Conservation (phyloP, 192 early-diverging fungal species). For the Entomortierella chlamydospora region DNA sequence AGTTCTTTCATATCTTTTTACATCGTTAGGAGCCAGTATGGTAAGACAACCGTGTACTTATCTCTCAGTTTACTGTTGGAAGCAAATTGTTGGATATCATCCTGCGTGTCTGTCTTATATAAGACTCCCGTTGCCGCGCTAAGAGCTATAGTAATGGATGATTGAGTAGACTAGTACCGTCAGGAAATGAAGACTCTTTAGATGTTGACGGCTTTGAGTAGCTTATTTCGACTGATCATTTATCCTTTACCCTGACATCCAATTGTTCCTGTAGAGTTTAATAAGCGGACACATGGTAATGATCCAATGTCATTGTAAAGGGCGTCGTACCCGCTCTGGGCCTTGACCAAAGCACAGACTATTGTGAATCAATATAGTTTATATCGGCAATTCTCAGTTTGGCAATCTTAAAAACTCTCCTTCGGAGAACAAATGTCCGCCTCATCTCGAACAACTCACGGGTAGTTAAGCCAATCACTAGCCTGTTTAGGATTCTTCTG, state of each 20-base stretch:
- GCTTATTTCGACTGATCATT: too few relatives aligned
- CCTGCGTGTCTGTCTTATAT: conserved; percentile 58
- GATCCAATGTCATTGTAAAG: conserved; percentile 61
- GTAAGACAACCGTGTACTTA: conserved; percentile 70
- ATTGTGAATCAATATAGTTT: neutral
- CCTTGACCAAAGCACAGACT: conserved; percentile 21
- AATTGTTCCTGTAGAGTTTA: conserved; percentile 64
- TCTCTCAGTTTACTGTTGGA: conserved; percentile 30
- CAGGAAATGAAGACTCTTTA: neutral
- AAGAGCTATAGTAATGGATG: conserved; percentile 27
- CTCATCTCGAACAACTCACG: conserved; percentile 11
- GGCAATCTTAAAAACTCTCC: too few relatives aligned
- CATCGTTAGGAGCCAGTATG: conserved; percentile 70
- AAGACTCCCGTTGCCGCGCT: conserved; percentile 66
- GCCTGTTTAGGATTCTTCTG: conserved; percentile 12
- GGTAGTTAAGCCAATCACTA: conserved; percentile 29
- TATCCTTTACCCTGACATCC: conserved; percentile 75
- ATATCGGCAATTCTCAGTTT: neutral
- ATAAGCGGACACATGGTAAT: conserved; percentile 67
- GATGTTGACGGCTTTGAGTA: neutral
- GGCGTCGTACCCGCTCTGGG: conserved; percentile 33
- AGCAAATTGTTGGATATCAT: conserved; percentile 64
- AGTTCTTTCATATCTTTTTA: conserved; percentile 21
- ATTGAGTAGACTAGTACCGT: neutral
- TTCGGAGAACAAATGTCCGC: too few relatives aligned